Evolutionary conservation across 768 basidiomycete species (phyloP), one percentile per base, ranked within the genome.

Genomic region (Lactifluus hygrophoroides): DNA sequence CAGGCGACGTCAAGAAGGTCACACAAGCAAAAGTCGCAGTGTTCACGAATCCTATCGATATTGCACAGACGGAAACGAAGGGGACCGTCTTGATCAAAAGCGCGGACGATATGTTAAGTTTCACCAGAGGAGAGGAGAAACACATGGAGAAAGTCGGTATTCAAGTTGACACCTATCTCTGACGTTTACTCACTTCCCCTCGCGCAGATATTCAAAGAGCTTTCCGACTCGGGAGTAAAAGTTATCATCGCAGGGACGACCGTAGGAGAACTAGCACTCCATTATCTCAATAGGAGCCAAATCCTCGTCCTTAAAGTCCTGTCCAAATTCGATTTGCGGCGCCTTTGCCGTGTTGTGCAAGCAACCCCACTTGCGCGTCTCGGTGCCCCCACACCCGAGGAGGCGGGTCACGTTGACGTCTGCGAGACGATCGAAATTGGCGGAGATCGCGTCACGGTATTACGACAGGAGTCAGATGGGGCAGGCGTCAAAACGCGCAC

Each of bases 31-130:
- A 98, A 73, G 95, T 99, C 34, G 95, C 89, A 3, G 90, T 99
- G 56, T 99, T 88, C 75, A 98, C 95, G 0, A 90, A 84, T 61
- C 87, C 90, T 1, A 77, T 99, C 59, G 96, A 98, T 69, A 82
- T 91, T 56, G 83, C 94, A 3, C 95, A 98, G 73, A 98, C 96
- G 5, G 96, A 99, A 73, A 99, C 96, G 17, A 99, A 99, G 71
- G 96, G 96, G 51, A 99, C 96, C 8, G 96, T 98, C 11, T 79
- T 99, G 47, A 81, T 99, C 66, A 91, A 94, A 71, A 97, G 83
- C 69, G 91, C 94, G 9, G 87, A 95, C 46, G 95, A 99, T 70
- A 90, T 99, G 84, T 80, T 99, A 63, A 94, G 96, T 75, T 99
- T 99, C 68, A 94, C 94, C 0, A 78, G 82, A 3, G 96, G 93